Evolutionary conservation across 305 asterid species (phyloP).

Genomic region (Fraxinus velutina): DNA sequence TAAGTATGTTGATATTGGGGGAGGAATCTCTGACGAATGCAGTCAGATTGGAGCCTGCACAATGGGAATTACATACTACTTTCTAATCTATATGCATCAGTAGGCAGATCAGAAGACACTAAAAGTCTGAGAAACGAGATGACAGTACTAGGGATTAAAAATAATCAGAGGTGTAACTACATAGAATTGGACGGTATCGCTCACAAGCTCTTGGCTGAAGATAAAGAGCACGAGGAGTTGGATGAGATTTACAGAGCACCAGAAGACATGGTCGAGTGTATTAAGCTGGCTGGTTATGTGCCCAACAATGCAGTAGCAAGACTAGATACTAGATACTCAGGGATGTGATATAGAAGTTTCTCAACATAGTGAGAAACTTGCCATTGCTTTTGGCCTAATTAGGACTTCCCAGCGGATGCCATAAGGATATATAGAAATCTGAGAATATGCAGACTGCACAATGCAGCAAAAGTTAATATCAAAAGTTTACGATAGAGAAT

Average conservation of each 20-base stretch:
- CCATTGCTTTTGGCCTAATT: conserved; percentile 44
- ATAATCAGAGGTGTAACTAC: conserved; percentile 40
- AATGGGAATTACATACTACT: conserved; percentile 43
- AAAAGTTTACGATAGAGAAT: conserved; percentile 29
- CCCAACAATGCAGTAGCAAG: conserved; percentile 33
- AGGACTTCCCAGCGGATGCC: conserved; percentile 29
- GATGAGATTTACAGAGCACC: conserved; percentile 27
- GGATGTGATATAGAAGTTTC: conserved; percentile 36
- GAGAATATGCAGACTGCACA: conserved; percentile 47
- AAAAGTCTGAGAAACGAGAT: conserved; percentile 30
- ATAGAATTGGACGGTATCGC: conserved; percentile 38
- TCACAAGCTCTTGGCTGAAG: conserved; percentile 48
- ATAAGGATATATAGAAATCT: conserved; percentile 42
- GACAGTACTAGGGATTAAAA: conserved; percentile 37
- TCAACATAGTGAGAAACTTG: conserved; percentile 57
- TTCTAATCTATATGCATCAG: conserved; percentile 36
- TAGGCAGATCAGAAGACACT: conserved; percentile 38
- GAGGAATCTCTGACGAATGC: conserved; percentile 38
- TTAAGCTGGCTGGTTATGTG: conserved; percentile 43
- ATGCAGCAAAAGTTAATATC: conserved; percentile 33
- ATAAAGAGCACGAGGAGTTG: conserved; percentile 28
- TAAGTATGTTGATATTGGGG: conserved; percentile 38
- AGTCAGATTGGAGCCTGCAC: conserved; percentile 34
- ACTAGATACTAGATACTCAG: conserved; percentile 38
- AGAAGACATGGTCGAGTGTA: conserved; percentile 29